phyloP scores from a whole-genome alignment of 2,329 filamentous ascomycete species.

The Fusarium pseudoanthophilum region DNA sequence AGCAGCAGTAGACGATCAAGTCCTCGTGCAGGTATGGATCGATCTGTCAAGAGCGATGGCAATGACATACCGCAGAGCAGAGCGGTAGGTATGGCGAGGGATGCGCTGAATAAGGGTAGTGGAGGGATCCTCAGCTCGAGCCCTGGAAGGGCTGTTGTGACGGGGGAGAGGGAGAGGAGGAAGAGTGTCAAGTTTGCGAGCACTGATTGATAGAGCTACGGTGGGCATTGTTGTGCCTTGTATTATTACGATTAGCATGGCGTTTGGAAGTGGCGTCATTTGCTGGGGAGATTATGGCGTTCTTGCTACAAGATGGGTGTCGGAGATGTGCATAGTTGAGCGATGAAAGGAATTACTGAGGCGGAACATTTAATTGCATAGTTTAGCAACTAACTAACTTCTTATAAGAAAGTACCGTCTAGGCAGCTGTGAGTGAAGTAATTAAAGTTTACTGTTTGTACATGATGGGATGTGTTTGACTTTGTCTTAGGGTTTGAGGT shows the following conservation, averaged over 20 bases:
- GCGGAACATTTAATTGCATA: not conserved
- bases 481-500: not conserved
- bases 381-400: not conserved
- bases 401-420: not conserved
- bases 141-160: conserved; percentile 53
- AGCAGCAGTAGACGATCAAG: conserved; percentile 46
- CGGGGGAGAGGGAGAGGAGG: conserved; percentile 63
- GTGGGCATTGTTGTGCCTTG: not conserved
- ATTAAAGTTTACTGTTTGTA: not conserved
- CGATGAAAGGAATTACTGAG: not conserved
- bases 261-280: not conserved
- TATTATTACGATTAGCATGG: conserved; percentile 3
- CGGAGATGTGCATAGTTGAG: not conserved
- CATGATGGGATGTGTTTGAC: not conserved
- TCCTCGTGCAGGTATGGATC: conserved; percentile 40
- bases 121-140: conserved; percentile 61
- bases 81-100: conserved; percentile 69
- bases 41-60: conserved; percentile 56
- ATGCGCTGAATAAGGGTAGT: conserved; percentile 55
- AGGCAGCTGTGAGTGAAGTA: not conserved
- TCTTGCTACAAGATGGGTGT: not conserved
- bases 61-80: conserved; percentile 68
- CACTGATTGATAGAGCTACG: conserved; percentile 45
- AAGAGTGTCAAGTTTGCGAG: conserved; percentile 73
- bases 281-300: not conserved